Evolutionary conservation across 345 rosid species (phyloP), one percentile per base, ranked within the genome.

Genomic region (Citropsis articulata): DNA sequence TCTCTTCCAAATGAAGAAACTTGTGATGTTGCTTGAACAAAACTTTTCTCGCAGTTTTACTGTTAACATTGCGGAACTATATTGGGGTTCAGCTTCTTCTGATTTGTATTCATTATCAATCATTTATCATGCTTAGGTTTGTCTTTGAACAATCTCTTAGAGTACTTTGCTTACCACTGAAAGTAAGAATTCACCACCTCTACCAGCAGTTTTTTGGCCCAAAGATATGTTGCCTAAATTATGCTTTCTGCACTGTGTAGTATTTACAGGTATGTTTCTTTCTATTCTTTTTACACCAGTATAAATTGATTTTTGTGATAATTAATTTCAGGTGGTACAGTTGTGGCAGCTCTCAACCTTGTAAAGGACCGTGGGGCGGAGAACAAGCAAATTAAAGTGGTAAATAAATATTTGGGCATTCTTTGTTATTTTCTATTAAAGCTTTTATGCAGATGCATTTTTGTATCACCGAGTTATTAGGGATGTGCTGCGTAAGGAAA

Each of bases 341-440:
- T 95, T 78, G 89, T 92, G 77, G 94, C 97, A 24, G 94, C 97
- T 1, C 74, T 95, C 65, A 79, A 88, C 55, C 92, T 93, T 55
- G 70, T 95, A 76, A 90, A 84, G 86, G 91, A 92, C 78, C 83
- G 88, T 71, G 98, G 96, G 63, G 82, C 92, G 73, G 87, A 85
- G 56, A 88, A 87, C 84, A 89, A 87, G 81, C 97, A 92, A 84
- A 91, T 93, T 80, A 95, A 89, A 93, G 96, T 95, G 93, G 99
- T 93, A 88, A 83, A 57, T 71, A 56, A 40, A 36, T 78, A 33
- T 68, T 38, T 67, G 67, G 53, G 64, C 21, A 18, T 71, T 71
- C 63, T 42, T 22, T 30, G 50, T 13, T 3, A 33, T 71, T 74
- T 77, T 45, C 42, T 22, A 13, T 69, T 24, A 36, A 55, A 65